A percentile compares a stretch with the other conserved stretches of the same genome.
These are phyloP conservation scores for Solanum tacnaense DNA, from an alignment of 257 asterid genomes.

Conservation along the genomic window DNA sequence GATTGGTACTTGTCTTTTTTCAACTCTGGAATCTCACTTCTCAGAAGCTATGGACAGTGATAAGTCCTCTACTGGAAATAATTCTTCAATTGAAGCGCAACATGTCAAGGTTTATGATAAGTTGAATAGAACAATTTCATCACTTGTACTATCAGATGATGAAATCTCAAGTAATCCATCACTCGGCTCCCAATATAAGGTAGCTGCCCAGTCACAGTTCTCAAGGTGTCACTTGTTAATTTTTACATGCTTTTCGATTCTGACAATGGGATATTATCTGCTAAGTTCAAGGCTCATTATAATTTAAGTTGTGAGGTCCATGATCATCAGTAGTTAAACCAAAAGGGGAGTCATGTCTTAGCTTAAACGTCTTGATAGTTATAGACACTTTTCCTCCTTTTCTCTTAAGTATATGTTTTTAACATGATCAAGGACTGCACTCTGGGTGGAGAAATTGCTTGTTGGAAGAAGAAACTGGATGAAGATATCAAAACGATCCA, in stretches of 20 bases:
- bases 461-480: slow-evolving; percentile 69
- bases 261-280: slow-evolving; percentile 46
- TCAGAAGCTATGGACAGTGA: slow-evolving; percentile 25
- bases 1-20: slow-evolving; percentile 50
- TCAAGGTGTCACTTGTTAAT: slow-evolving; percentile 42
- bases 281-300: slow-evolving; percentile 30
- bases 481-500: slow-evolving; percentile 33
- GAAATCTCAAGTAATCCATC: slow-evolving; percentile 15
- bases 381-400: neutral
- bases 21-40: slow-evolving; percentile 63
- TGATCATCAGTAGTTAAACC: neutral
- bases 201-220: slow-evolving; percentile 65
- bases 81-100: slow-evolving; percentile 34
- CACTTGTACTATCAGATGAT: slow-evolving; percentile 31
- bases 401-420: slow-evolving; percentile 3
- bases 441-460: slow-evolving; percentile 62
- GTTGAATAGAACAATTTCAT: slow-evolving; percentile 46
- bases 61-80: slow-evolving; percentile 15
- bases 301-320: slow-evolving; percentile 14
- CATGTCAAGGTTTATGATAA: slow-evolving; percentile 45
- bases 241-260: slow-evolving; percentile 41
- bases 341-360: neutral
- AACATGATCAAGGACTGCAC: slow-evolving; percentile 54
- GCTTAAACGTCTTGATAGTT: neutral
- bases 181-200: slow-evolving; percentile 52